These are phyloP conservation scores for Hyaloperonospora brassicae DNA, from an alignment of 352 stramenopile species.

Conservation along the genomic window DNA sequence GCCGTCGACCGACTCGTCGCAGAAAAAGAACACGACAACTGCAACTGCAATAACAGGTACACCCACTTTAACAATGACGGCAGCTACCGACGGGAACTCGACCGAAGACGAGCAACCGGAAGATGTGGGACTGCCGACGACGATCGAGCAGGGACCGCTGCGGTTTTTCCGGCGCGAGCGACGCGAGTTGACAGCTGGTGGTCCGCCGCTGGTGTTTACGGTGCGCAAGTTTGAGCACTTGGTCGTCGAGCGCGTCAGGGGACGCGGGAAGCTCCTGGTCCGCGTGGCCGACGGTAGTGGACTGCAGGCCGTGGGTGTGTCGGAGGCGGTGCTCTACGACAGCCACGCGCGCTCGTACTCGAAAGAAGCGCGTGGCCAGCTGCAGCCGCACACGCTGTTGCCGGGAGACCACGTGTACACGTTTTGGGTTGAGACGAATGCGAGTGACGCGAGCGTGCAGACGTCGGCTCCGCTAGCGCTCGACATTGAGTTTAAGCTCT, in stretches of 20 bases:
- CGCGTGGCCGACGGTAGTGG: conserved; percentile 50
- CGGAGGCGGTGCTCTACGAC: conserved; percentile 60
- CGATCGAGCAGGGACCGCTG: conserved; percentile 10
- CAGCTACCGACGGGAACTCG: neutral
- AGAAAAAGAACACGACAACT: neutral
- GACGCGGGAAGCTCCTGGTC: conserved; percentile 47
- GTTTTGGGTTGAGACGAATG: conserved; percentile 51
- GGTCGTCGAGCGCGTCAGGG: conserved; percentile 43
- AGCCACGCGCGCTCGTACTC: conserved; percentile 60
- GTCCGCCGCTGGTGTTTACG: conserved; percentile 36
- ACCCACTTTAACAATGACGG: neutral
- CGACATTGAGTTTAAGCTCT: conserved; percentile 37
- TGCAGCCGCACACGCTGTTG: conserved; percentile 36
- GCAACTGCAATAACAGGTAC: no score
- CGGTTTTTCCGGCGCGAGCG: conserved; percentile 40
- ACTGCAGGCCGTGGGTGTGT: conserved; percentile 37
- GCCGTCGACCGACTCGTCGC: conserved; percentile 2
- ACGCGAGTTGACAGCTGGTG: conserved; percentile 14
- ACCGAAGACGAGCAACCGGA: conserved; percentile 3
- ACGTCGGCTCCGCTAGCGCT: conserved; percentile 12
- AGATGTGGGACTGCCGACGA: conserved; percentile 9
- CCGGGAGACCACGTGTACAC: conserved; percentile 58
- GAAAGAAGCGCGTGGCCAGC: conserved; percentile 28
- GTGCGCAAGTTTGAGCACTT: conserved; percentile 50
- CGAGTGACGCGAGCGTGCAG: conserved; percentile 4